These are phyloP conservation scores for Fragaria vesca DNA, from an alignment of 306 rosid species.

Conservation along the genomic window DNA sequence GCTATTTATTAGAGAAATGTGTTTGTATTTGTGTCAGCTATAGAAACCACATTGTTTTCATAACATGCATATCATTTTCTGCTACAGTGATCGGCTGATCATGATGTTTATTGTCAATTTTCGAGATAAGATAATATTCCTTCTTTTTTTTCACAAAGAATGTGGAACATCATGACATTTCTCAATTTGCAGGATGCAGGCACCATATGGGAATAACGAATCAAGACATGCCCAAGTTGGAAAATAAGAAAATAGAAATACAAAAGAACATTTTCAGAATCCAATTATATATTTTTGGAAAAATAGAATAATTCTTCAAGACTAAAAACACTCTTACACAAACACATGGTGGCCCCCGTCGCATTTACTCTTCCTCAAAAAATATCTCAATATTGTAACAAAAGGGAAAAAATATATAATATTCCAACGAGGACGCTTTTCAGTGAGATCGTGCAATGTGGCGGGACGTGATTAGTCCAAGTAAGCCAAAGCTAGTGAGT, in stretches of 20 bases:
- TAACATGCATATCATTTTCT: not conserved
- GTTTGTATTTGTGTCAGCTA: not conserved
- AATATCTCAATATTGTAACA: no score
- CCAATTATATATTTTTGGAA: not conserved
- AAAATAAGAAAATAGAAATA: not conserved
- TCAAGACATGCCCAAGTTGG: not conserved
- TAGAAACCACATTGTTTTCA: not conserved
- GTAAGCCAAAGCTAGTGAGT: slow-evolving; percentile 1
- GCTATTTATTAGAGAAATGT: no score
- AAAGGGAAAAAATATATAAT: not conserved
- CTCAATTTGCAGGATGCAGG: not conserved
- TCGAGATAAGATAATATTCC: not conserved
- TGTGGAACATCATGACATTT: not conserved
- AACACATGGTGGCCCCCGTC: no score
- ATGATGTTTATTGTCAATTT: not conserved
- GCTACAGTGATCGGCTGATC: fast-evolving
- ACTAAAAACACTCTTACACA: no score
- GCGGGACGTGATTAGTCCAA: slow-evolving; percentile 8
- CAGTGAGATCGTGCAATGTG: slow-evolving; percentile 34
- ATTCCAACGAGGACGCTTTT: not conserved
- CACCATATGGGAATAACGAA: not conserved
- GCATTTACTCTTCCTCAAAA: no score
- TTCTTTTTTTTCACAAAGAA: not conserved
- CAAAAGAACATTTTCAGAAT: not conserved
- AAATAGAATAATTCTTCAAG: no score